Evolutionary conservation across 495 filamentous ascomycete genomes (phyloP).

Genomic region (Melanomma pulvis-pyrius): DNA sequence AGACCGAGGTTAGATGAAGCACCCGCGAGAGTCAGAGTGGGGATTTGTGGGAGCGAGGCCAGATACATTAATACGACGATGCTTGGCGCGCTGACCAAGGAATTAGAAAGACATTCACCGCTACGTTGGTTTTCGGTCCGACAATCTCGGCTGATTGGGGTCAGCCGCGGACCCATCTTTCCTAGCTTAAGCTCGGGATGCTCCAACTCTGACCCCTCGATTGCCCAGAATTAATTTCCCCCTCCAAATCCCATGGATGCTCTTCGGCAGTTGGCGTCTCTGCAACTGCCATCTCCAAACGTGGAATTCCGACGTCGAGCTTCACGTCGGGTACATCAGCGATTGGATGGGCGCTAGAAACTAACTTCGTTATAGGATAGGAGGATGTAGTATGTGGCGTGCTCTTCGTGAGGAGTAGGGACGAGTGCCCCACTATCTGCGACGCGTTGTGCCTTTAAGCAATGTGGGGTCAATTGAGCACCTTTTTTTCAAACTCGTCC

Average conservation of each 20-base stretch:
- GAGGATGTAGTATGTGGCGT: neutral
- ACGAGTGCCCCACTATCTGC: constrained; percentile 20
- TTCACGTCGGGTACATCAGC: constrained; percentile 7
- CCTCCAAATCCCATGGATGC: constrained; percentile 9
- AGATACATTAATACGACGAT: too few species aligned
- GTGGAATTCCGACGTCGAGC: constrained; percentile 11
- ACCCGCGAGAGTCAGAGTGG: too few species aligned
- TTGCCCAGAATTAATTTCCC: constrained; percentile 6
- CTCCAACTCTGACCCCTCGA: neutral
- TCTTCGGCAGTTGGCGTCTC: constrained; percentile 24
- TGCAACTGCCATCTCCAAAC: constrained; percentile 12
- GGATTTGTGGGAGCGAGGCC: too few species aligned
- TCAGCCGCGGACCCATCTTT: neutral
- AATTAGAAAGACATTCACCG: constrained; percentile 30
- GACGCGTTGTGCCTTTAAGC: neutral
- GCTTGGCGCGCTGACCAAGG: constrained; percentile 25
- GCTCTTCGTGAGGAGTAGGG: too few species aligned
- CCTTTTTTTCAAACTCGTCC: neutral
- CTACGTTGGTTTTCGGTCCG: constrained; percentile 9
- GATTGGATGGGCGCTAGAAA: constrained; percentile 16
- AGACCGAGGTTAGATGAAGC: too few species aligned
- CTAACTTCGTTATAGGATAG: neutral
- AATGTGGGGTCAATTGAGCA: constrained; percentile 31
- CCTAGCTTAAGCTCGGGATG: neutral
- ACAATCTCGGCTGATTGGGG: neutral